Conservation (phyloP, 1,284 basidiomycete genomes). For the Coriolopsis trogii region DNA sequence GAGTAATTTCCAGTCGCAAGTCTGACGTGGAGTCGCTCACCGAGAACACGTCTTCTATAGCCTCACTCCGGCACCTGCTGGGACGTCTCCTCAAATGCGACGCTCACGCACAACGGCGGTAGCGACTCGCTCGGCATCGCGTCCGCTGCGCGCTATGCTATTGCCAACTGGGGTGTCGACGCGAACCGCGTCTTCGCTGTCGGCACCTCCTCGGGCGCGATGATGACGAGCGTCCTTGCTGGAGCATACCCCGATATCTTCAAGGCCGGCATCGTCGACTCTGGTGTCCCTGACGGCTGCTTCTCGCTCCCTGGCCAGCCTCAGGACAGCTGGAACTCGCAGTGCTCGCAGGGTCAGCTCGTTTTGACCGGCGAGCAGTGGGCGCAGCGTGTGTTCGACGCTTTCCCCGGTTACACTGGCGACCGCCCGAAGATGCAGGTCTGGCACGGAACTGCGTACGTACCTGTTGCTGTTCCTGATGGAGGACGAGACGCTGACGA, state of each 20-base stretch:
- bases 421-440: constrained; percentile 52
- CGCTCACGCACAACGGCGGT: constrained; percentile 55
- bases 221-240: constrained; percentile 62
- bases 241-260: constrained; percentile 61
- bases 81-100: constrained; percentile 54
- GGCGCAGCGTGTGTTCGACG: constrained; percentile 47
- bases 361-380: constrained; percentile 51
- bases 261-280: constrained; percentile 49
- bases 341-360: constrained; percentile 42
- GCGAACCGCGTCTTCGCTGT: constrained; percentile 48
- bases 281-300: constrained; percentile 56
- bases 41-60: no score
- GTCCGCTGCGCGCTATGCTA: constrained; percentile 50
- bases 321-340: constrained; percentile 53
- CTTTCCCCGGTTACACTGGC: constrained; percentile 57
- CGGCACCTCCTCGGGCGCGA: constrained; percentile 57
- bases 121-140: constrained; percentile 58
- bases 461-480: constrained; percentile 4
- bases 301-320: constrained; percentile 47
- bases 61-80: no score
- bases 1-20: constrained; percentile 41
- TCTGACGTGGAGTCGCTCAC: no score
- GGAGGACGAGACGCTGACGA: neutral
- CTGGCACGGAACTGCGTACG: constrained; percentile 57
- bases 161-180: constrained; percentile 50